Conservation (phyloP, 2,329 filamentous ascomycete species). For the Apiospora phragmitis region DNA sequence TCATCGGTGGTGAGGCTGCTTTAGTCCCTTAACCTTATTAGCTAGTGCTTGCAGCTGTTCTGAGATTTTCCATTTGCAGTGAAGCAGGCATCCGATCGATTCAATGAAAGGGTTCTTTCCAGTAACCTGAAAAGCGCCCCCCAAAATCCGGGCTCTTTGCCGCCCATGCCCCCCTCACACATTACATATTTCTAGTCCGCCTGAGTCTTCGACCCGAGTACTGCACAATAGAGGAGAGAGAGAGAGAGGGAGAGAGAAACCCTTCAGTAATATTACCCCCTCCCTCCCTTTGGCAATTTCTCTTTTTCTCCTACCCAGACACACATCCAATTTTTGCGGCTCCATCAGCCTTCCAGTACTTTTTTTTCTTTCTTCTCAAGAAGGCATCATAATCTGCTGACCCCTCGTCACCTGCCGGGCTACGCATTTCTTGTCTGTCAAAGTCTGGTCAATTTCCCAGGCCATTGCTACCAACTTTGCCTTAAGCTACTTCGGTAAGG, state of each 20-base stretch:
- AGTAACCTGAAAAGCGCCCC: conserved; percentile 1
- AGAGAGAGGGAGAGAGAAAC: not conserved
- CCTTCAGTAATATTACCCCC: not conserved
- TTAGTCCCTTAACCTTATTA: conserved; percentile 2
- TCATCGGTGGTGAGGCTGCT: not conserved
- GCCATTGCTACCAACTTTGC: not conserved
- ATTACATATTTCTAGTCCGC: not conserved
- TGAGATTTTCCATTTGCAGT: conserved; percentile 3
- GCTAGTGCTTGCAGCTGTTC: conserved; percentile 6
- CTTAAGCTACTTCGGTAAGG: conserved; percentile 1
- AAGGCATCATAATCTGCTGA: not conserved
- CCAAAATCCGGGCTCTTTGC: not conserved
- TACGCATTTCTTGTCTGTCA: not conserved
- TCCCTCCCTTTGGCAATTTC: not conserved
- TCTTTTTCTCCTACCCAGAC: not conserved
- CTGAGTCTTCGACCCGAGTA: not conserved
- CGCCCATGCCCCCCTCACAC: conserved; percentile 2
- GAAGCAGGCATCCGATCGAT: conserved; percentile 1
- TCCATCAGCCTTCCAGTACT: conserved; percentile 9
- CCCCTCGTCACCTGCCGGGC: conserved; percentile 1
- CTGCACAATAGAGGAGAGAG: not conserved
- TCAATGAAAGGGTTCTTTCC: not conserved
- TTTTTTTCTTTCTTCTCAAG: not conserved
- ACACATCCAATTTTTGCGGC: not conserved
- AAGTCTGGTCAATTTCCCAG: conserved; percentile 7